phyloP scores from a whole-genome alignment of 208 protist genomes.

The Trypanosoma caninum region DNA sequence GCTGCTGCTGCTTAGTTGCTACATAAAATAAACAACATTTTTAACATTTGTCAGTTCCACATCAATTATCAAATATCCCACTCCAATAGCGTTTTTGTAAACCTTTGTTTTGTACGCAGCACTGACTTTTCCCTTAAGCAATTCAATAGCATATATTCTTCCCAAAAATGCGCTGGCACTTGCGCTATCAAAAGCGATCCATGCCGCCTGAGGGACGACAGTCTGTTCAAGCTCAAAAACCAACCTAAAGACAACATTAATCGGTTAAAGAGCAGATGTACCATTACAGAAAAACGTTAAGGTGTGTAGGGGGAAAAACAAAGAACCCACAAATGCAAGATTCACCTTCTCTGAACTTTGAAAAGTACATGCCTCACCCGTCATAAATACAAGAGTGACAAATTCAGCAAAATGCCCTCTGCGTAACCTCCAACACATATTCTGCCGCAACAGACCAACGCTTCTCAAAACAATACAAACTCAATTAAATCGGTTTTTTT shows the following conservation, averaged over 20 bases:
- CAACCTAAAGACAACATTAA: slow-evolving; percentile 72
- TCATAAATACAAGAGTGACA: slow-evolving; percentile 51
- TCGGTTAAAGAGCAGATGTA: slow-evolving; percentile 61
- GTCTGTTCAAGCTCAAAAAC: slow-evolving; percentile 59
- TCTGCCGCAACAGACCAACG: slow-evolving; percentile 33
- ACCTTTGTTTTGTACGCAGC: slow-evolving; percentile 74
- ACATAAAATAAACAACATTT: slow-evolving; percentile 73
- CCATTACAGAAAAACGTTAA: slow-evolving; percentile 55
- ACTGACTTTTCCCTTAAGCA: slow-evolving; percentile 81
- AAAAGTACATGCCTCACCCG: slow-evolving; percentile 46
- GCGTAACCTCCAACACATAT: slow-evolving; percentile 24
- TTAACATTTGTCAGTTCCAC: slow-evolving; percentile 70
- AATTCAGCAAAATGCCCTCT: slow-evolving; percentile 64
- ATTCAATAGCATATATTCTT: slow-evolving; percentile 65
- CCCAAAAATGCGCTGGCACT: slow-evolving; percentile 68
- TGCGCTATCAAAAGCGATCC: slow-evolving; percentile 75
- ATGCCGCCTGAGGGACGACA: slow-evolving; percentile 60
- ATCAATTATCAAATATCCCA: slow-evolving; percentile 74
- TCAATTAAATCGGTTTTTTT: too few species aligned
- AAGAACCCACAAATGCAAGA: slow-evolving; percentile 35
- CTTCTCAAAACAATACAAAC: slow-evolving; percentile 36
- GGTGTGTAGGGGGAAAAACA: slow-evolving; percentile 50
- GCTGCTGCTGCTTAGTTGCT: slow-evolving; percentile 89
- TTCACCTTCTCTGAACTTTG: slow-evolving; percentile 52
- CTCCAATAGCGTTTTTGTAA: slow-evolving; percentile 59